Percentiles rank a stretch among this genome's conserved stretches.
Conservation (phyloP, 2,329 filamentous ascomycete genomes). For the Monosporascus sp. region DNA sequence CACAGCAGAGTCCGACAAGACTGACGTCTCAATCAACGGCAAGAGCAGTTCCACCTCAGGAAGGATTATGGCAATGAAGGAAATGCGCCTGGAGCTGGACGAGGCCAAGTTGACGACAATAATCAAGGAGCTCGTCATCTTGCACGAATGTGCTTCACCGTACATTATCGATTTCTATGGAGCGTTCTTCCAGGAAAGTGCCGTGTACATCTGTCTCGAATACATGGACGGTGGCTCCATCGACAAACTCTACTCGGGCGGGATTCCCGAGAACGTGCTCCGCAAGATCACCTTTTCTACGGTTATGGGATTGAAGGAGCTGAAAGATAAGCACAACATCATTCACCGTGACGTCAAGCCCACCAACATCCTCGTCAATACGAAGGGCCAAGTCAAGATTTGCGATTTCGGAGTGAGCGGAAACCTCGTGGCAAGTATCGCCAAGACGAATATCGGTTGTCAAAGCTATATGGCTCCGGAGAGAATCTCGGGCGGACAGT, state of each 20-base stretch:
- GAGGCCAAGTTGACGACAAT: constrained; percentile 96
- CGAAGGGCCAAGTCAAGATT: constrained; percentile 88
- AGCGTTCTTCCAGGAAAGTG: constrained; percentile 97
- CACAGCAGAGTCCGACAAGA: constrained; percentile 21
- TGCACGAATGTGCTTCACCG: constrained; percentile 90
- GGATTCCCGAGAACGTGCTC: constrained; percentile 82
- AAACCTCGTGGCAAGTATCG: constrained; percentile 94
- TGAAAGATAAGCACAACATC: constrained; percentile 98
- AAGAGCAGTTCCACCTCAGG: constrained; percentile 53
- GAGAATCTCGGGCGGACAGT: constrained; percentile 81
- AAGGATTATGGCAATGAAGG: constrained; percentile 97
- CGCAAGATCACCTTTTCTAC: constrained; percentile 88
- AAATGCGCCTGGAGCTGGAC: constrained; percentile 90
- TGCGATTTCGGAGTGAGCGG: constrained; percentile 98
- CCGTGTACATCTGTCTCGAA: constrained; percentile 98
- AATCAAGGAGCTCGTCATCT: constrained; percentile 92
- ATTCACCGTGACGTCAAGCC: constrained; percentile 98
- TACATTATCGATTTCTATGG: constrained; percentile 99
- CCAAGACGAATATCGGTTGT: constrained; percentile 97
- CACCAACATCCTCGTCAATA: constrained; percentile 95
- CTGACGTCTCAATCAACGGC: constrained; percentile 17
- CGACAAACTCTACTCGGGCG: constrained; percentile 89
- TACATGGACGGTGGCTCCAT: constrained; percentile 99
- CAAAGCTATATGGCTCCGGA: constrained; percentile 99
- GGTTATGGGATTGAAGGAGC: constrained; percentile 80